Percentiles rank a stretch among this genome's conserved stretches.
These are phyloP conservation scores for Phytophthora crassamura DNA, from an alignment of 352 stramenopile genomes.

Conservation along the genomic window DNA sequence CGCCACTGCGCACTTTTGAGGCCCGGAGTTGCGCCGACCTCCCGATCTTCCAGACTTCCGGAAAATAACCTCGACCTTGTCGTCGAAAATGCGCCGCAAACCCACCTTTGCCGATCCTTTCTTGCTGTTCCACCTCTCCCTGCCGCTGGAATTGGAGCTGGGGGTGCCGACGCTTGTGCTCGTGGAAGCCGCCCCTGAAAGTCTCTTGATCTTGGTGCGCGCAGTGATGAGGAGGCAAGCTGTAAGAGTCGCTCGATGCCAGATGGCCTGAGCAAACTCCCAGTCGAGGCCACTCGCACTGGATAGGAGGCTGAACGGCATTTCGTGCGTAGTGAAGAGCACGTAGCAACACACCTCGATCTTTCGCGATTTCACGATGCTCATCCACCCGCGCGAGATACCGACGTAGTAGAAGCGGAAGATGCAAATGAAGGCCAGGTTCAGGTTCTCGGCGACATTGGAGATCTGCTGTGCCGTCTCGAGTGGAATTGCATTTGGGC, in stretches of 20 bases:
- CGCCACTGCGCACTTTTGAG: conserved; percentile 9
- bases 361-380: conserved; percentile 32
- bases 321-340: conserved; percentile 50
- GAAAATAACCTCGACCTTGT: conserved; percentile 1
- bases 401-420: conserved; percentile 50
- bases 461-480: conserved; percentile 7
- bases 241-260: conserved; percentile 43
- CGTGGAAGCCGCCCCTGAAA: background rate
- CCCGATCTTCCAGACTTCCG: conserved; percentile 23
- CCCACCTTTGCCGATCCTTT: conserved; percentile 14
- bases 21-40: background rate
- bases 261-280: conserved; percentile 51
- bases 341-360: conserved; percentile 37
- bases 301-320: conserved; percentile 41
- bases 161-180: background rate
- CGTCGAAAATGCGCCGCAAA: conserved; percentile 24
- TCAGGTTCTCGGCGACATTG: conserved; percentile 31
- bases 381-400: conserved; percentile 33
- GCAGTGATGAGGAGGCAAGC: conserved; percentile 43
- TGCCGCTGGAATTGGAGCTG: conserved; percentile 11
- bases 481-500: conserved; percentile 3
- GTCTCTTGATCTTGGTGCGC: conserved; percentile 20
- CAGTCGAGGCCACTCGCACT: conserved; percentile 37
- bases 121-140: background rate
- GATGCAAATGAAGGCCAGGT: conserved; percentile 38